Conservation (phyloP, 2,329 filamentous ascomycete genomes). For the Dactylellina drechsleri region DNA sequence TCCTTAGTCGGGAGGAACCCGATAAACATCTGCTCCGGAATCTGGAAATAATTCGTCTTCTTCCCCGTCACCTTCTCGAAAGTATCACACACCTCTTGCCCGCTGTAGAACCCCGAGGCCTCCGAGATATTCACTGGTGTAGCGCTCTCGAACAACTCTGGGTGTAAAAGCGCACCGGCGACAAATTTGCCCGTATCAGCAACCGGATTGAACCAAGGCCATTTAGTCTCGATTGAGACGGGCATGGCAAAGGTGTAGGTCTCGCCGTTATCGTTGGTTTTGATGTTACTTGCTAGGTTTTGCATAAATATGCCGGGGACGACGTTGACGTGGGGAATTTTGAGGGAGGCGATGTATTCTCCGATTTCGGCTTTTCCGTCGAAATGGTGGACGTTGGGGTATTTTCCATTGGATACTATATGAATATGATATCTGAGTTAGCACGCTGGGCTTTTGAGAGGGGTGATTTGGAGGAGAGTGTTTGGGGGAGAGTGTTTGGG, state of each 20-base stretch:
- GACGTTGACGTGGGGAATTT: slow-evolving; percentile 67
- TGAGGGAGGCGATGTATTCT: slow-evolving; percentile 66
- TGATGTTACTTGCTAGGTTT: slow-evolving; percentile 61
- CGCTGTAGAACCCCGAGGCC: slow-evolving; percentile 32
- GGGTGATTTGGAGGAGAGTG: background rate
- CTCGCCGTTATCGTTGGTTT: slow-evolving; percentile 13
- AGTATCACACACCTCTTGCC: slow-evolving; percentile 39
- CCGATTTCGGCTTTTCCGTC: slow-evolving; percentile 70
- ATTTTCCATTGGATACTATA: slow-evolving; percentile 57
- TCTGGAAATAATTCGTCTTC: slow-evolving; percentile 55
- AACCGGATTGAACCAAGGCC: slow-evolving; percentile 62
- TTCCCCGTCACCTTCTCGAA: slow-evolving; percentile 53
- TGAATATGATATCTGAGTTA: background rate
- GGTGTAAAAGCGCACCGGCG: slow-evolving; percentile 60
- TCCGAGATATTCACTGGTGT: slow-evolving; percentile 39
- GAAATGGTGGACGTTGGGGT: slow-evolving; percentile 64
- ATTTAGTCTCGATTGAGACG: slow-evolving; percentile 59
- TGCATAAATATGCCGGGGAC: slow-evolving; percentile 69
- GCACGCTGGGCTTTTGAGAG: background rate
- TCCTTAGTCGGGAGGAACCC: slow-evolving; percentile 59
- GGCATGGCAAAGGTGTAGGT: slow-evolving; percentile 55
- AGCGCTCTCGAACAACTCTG: slow-evolving; percentile 37
- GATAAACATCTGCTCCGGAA: slow-evolving; percentile 61
- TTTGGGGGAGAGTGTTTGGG: background rate
- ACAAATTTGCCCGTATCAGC: slow-evolving; percentile 64